These are phyloP conservation scores for Entomophthora muscae DNA, from an alignment of 371 early-diverging fungal species.

Conservation along the genomic window DNA sequence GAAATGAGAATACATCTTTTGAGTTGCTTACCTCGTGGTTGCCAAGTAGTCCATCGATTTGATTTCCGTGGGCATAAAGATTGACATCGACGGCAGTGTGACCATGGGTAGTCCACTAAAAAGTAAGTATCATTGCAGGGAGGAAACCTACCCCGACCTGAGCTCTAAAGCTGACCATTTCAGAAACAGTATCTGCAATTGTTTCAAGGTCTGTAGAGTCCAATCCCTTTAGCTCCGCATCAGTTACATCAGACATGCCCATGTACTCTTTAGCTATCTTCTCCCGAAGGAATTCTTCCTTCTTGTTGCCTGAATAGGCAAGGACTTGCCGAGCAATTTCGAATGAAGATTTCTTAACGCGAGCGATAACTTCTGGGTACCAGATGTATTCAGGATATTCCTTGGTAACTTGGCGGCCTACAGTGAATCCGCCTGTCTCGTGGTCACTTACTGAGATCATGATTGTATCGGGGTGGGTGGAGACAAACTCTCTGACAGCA, in stretches of 20 bases:
- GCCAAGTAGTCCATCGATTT: conserved; percentile 27
- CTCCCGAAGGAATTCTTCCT: conserved; percentile 15
- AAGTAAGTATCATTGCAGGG: not conserved
- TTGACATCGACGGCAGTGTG: conserved; percentile 92
- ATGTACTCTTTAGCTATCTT: conserved; percentile 33
- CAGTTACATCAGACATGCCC: conserved; percentile 46
- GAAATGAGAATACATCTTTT: not conserved
- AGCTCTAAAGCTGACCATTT: conserved; percentile 51
- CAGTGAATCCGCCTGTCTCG: conserved; percentile 84
- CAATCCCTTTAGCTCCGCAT: conserved; percentile 35
- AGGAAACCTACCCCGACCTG: conserved; percentile 31
- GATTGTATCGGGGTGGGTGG: conserved; percentile 53
- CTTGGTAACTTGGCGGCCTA: conserved; percentile 42
- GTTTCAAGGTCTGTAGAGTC: conserved; percentile 6
- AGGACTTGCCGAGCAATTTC: conserved; percentile 21
- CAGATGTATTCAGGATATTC: conserved; percentile 70
- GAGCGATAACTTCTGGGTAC: conserved; percentile 53
- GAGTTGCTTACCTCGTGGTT: conserved; percentile 31
- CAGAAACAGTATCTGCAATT: conserved; percentile 34
- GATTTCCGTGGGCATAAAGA: conserved; percentile 54
- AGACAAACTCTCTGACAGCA: conserved; percentile 52
- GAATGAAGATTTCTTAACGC: conserved; percentile 46
- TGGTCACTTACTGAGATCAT: conserved; percentile 84
- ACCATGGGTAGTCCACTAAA: conserved; percentile 74
- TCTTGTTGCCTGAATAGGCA: conserved; percentile 11